Conservation (phyloP, 345 rosid species). For the Moricandia moricandioides region DNA sequence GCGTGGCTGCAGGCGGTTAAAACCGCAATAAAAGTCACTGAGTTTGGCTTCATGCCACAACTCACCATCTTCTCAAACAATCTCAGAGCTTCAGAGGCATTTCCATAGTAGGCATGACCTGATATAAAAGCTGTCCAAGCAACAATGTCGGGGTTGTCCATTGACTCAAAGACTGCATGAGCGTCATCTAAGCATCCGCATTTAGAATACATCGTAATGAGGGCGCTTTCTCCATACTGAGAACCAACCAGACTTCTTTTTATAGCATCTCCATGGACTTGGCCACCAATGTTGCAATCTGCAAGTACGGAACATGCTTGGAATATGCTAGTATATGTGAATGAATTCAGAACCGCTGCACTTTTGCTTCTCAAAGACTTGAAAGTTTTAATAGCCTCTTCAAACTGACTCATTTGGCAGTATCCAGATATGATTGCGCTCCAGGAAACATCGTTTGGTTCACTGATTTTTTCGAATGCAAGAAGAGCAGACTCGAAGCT, state of each 20-base stretch:
- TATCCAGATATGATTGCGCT: conserved; percentile 63
- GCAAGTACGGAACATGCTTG: conserved; percentile 70
- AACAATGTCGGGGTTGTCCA: conserved; percentile 59
- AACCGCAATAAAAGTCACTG: conserved; percentile 61
- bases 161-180: conserved; percentile 49
- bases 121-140: conserved; percentile 77
- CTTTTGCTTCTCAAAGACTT: conserved; percentile 47
- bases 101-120: conserved; percentile 70
- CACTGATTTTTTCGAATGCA: conserved; percentile 51
- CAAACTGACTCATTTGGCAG: conserved; percentile 56
- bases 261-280: conserved; percentile 76
- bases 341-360: conserved; percentile 46
- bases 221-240: conserved; percentile 64
- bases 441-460: conserved; percentile 76
- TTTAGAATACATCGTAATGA: conserved; percentile 66
- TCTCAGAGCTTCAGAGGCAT: conserved; percentile 58
- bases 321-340: conserved; percentile 63
- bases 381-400: conserved; percentile 50
- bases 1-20: conserved; percentile 80
- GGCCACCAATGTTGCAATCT: conserved; percentile 57
- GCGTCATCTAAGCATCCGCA: conserved; percentile 69
- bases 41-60: conserved; percentile 54
- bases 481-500: conserved; percentile 51
- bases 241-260: conserved; percentile 55
- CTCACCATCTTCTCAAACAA: conserved; percentile 56